phyloP scores from a whole-genome alignment of 2,329 filamentous ascomycete genomes.

The Bipolaris victoriae region DNA sequence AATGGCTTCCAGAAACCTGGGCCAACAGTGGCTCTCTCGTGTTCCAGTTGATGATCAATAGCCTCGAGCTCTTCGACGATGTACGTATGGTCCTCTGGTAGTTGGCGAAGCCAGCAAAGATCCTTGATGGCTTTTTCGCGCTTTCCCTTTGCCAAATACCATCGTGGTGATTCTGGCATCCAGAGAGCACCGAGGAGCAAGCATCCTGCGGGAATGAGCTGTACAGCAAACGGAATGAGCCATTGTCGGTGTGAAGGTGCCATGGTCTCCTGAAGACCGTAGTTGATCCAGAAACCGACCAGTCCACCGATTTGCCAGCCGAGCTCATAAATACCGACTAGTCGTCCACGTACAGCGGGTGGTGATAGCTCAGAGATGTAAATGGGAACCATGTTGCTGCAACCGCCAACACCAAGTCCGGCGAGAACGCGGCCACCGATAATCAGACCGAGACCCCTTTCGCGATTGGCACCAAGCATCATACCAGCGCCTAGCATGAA shows the following conservation, averaged over 20 bases:
- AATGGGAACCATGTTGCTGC: conserved; percentile 64
- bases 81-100: conserved; percentile 65
- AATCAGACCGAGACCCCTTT: conserved; percentile 61
- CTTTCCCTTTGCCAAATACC: conserved; percentile 52
- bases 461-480: conserved; percentile 64
- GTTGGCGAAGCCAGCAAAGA: conserved; percentile 68
- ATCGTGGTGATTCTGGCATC: conserved; percentile 53
- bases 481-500: conserved; percentile 74
- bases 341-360: conserved; percentile 63
- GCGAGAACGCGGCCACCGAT: conserved; percentile 64
- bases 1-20: conserved; percentile 71
- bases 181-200: conserved; percentile 56
- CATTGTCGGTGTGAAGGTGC: conserved; percentile 53
- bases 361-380: conserved; percentile 66
- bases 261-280: conserved; percentile 54
- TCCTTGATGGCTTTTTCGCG: conserved; percentile 52
- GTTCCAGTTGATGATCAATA: conserved; percentile 72
- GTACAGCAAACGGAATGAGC: conserved; percentile 63
- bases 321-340: conserved; percentile 58
- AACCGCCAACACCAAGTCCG: conserved; percentile 63
- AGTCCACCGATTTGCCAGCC: conserved; percentile 57
- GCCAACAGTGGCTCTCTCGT: conserved; percentile 67
- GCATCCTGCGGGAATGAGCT: conserved; percentile 70
- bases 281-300: conserved; percentile 50
- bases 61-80: conserved; percentile 75